Evolutionary conservation across 2,329 filamentous ascomycete genomes (phyloP), one percentile per base, ranked within the genome.

Genomic region (Paramyrothecium sp.): DNA sequence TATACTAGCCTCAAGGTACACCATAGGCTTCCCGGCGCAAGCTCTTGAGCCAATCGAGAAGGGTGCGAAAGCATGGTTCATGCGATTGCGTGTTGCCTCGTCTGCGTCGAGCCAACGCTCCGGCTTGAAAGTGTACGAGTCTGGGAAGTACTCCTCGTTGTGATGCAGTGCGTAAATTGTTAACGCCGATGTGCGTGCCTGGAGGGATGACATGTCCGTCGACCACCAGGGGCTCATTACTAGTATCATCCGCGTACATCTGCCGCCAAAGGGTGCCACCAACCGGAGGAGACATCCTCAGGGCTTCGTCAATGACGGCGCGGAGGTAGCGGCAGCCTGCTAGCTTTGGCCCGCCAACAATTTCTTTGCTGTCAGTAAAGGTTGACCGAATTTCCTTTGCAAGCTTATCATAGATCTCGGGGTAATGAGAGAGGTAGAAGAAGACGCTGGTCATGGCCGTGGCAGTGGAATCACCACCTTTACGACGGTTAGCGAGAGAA

Each of bases 131-230:
- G 30, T 22, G n/a, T 38, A 53, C 8, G 51, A 33, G 4, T 53
- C 51, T 3, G 51, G 51, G 51, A 53, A 53, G 20, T 53, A 53
- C 4, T 41, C 30, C 21, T 53, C 51, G 51, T 53, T 34, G 33
- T 53, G 51, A 19, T 53, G 51, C 16, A 53, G 30, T 16, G 51
- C 11, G 16, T 53, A 53, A 3, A 21, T n/a, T 19, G n/a, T 53
- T 53, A n/a, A 53, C 51, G 11, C 51, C 51, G 2, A 53, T 30
- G 7, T 38, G 30, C 7, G 33, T 53, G 7, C 30, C 30, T 11
- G 51, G 51, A 30, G 51, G 51, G 5, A 53, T 22, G 16, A 53
- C 51, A 11, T 53, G 30, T 3, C 51, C 51, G 20, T 53, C 51
- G 7, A 53, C 33, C 2, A 53, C 30, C 5, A 53, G 30, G n/a